Percentiles rank a stretch among this genome's conserved stretches.
These are phyloP conservation scores for Hamamelis virginiana DNA, from an alignment of 164 flowering plant genomes.

Conservation along the genomic window DNA sequence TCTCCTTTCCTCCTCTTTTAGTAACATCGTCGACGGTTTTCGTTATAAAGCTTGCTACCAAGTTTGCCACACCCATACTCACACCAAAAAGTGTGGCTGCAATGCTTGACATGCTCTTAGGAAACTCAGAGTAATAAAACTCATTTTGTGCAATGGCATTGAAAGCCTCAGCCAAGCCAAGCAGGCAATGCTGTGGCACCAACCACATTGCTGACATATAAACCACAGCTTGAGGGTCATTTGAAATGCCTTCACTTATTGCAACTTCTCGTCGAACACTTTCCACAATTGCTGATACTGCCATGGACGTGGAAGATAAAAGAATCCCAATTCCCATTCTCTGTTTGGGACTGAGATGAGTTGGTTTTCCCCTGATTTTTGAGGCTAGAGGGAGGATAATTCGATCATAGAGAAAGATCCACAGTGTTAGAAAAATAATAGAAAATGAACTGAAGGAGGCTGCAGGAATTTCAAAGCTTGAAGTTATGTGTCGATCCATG, in stretches of 20 bases:
- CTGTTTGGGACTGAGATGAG: slow-evolving; percentile 31
- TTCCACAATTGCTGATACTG: slow-evolving; percentile 38
- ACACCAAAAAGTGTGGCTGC: slow-evolving; percentile 30
- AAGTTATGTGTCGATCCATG: slow-evolving; percentile 48
- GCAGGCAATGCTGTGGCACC: slow-evolving; percentile 24
- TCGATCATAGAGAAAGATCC: slow-evolving; percentile 53
- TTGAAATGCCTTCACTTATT: slow-evolving; percentile 4
- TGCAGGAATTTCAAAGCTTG: slow-evolving; percentile 49
- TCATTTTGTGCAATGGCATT: slow-evolving; percentile 37
- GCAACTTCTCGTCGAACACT: slow-evolving; percentile 17
- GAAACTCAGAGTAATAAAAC: slow-evolving; percentile 40
- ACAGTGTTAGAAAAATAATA: slow-evolving; percentile 32
- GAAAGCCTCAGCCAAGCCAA: slow-evolving; percentile 45
- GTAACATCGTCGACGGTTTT: slow-evolving; percentile 5
- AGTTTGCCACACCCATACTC: slow-evolving; percentile 21
- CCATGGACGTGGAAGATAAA: slow-evolving; percentile 21
- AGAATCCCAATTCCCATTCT: slow-evolving; percentile 64
- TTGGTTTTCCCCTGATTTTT: slow-evolving; percentile 41
- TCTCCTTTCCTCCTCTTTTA: slow-evolving; percentile 15
- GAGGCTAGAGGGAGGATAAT: slow-evolving; percentile 44
- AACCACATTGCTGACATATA: slow-evolving; percentile 43
- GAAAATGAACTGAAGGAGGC: slow-evolving; percentile 43
- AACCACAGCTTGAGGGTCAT: slow-evolving; percentile 9
- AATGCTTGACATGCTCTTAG: slow-evolving; percentile 49
- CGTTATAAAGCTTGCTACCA: slow-evolving; percentile 32